Evolutionary conservation across 176 grass and related monocot species (phyloP), one percentile per base, ranked within the genome.

Genomic region (maize (Zea mays)): DNA sequence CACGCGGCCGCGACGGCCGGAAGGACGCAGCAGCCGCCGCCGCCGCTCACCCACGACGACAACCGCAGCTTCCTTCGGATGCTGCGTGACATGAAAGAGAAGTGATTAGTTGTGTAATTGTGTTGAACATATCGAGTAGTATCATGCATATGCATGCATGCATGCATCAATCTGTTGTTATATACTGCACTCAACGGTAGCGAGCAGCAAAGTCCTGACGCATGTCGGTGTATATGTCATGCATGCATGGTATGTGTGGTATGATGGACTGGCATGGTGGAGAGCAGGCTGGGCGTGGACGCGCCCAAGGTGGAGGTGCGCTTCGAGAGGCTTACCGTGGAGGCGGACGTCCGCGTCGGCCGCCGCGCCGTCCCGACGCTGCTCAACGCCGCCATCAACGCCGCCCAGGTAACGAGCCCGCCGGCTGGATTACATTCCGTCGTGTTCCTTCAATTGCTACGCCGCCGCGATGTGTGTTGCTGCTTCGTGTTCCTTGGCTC

Each of bases 11-110:
- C n/a, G 38, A 39, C 51, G 70, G 9, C 4, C 45, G 75, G 54
- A 54, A 27, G 27, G 27, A 27, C 27, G 27, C 5, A 6, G 48
- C 44, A 54, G 17, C 10, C 76, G 56, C 71, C 76, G 65, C 93
- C 76, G 65, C 93, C 90, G 65, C 86, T 97, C 67, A 97, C 90
- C 79, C 87, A 90, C 57, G 82, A 81, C 77, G 93, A 97, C 48
- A 92, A 97, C 84, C 85, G 84, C 39, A 72, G 58, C 19, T 93
- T 97, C 82, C 93, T 97, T 62, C 88, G 40, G 49, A 88, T 92
- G 67, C 87, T 97, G 12, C 81, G 82, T 10, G 87, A 97, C 15
- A 92, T 76, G 72, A 92, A 90, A 57, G 48, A 85, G 71, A 90
- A 87, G 93, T 96, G 49, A 4, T 27, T 27, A 15, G 5, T 6